phyloP scores from a whole-genome alignment of 208 protist species.

The Trypanosoma conorhini region DNA sequence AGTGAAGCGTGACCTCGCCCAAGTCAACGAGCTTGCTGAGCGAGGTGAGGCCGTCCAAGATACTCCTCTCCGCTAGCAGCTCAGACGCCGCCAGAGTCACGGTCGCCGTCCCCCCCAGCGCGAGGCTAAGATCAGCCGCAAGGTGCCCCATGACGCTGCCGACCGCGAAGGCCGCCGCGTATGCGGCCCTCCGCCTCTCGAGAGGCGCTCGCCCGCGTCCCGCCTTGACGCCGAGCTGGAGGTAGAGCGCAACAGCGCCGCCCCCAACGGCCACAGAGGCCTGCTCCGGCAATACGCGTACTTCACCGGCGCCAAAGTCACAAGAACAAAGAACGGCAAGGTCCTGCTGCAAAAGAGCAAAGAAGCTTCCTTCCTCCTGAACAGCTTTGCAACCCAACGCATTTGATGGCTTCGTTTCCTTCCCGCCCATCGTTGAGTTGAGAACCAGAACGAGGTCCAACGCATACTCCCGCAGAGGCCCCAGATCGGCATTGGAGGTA shows the following conservation, averaged over 20 bases:
- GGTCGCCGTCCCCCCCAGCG: background rate
- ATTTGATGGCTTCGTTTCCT: background rate
- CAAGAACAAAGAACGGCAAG: background rate
- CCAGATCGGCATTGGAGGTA: background rate
- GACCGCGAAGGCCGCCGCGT: background rate
- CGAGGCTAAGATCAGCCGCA: background rate
- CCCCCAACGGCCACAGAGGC: background rate
- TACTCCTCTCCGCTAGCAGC: background rate
- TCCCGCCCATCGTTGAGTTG: background rate
- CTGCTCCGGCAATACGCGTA: slow-evolving; percentile 9
- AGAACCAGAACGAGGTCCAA: slow-evolving; percentile 21
- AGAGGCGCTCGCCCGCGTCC: background rate
- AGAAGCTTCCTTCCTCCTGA: slow-evolving; percentile 1
- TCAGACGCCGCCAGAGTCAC: background rate
- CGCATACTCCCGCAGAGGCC: slow-evolving; percentile 18
- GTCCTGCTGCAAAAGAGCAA: background rate
- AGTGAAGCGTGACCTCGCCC: slow-evolving; percentile 9
- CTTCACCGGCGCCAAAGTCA: background rate
- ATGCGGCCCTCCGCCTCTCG: background rate
- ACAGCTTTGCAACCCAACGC: no score
- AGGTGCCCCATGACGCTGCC: background rate
- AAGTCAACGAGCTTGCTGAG: slow-evolving; percentile 3
- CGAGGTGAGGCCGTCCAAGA: slow-evolving; percentile 5
- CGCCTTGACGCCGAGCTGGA: slow-evolving; percentile 5
- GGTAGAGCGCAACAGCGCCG: background rate